Base-by-base conservation (phyloP, 106 monocot genomes). In the Dioscorea alata region DNA sequence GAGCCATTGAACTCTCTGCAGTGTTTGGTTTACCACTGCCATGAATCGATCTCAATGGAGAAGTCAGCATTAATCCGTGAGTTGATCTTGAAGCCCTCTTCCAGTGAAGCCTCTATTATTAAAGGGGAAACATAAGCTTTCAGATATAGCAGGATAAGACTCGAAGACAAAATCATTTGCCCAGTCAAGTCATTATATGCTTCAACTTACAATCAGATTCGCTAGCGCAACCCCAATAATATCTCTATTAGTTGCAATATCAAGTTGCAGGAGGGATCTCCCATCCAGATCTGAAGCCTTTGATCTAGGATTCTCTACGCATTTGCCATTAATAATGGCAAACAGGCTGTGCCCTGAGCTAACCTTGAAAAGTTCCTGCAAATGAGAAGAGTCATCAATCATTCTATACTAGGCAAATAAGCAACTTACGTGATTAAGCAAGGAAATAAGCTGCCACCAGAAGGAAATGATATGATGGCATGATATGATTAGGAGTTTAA, bases 211-310 rank as follows among this genome's bases (percentile, higher is more conserved):
- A 77, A 82, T 89, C n/a, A 89, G 69, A 76, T 85, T 83, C 72
- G 89, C 89, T 20, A 89, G 66, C 12, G 79, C 79, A 77, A 89
- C 82, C 33, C 82, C 85, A 59, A 89, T 89, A 56, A 89, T 82
- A 69, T 89, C 89, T 65, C 85, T 85, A 62, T 85, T 89, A 57
- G 79, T 79, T 62, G 85, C 82, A 71, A 82, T 60, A 61, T 89
- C 82, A 69, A 85, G 89, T 14, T 66, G 57, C 68, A 68, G 69
- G 59, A 89, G 77, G 54, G 80, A 76, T 50, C 64, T 77, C 69
- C 85, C 74, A 48, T 85, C 76, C 80, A 82, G 60, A 60, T 85
- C 85, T 64, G 76, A 89, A 60, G 88, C 88, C 70, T 74, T 89
- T 61, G 82, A 79, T 67, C 64, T 89, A 52, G 85, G 89, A 80